Conservation (phyloP, 179 eudicot genomes). For the Vitellaria paradoxa region DNA sequence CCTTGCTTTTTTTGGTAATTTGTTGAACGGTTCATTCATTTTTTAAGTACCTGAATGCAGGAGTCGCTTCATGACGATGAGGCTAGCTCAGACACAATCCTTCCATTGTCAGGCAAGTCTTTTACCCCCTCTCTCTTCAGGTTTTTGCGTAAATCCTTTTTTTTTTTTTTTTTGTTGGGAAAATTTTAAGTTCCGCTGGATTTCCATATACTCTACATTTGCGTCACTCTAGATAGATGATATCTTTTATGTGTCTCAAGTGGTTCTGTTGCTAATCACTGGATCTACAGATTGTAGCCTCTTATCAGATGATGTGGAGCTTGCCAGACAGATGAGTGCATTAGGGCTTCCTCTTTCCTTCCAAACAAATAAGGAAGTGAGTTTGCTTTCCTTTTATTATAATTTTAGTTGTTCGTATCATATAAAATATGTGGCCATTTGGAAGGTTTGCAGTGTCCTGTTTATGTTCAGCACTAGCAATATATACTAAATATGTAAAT, state of each 20-base stretch:
- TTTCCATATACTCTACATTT: not conserved
- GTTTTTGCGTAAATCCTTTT: not conserved
- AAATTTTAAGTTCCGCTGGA: not conserved
- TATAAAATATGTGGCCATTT: not conserved
- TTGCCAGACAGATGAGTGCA: slow-evolving; percentile 48
- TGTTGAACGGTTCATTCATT: not conserved
- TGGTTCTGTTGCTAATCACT: slow-evolving; percentile 12
- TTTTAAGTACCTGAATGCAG: slow-evolving; percentile 17
- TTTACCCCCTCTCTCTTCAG: not conserved
- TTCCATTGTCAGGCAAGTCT: slow-evolving; percentile 20
- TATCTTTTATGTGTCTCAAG: not conserved
- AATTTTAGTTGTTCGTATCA: not conserved
- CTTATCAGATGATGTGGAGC: slow-evolving; percentile 40
- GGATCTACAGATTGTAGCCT: slow-evolving; percentile 25
- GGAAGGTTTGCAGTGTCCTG: not conserved
- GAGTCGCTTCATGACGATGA: slow-evolving; percentile 3
- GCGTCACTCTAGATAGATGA: not conserved
- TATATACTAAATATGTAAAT: not conserved
- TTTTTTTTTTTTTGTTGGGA: not conserved
- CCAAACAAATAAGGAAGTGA: slow-evolving; percentile 65
- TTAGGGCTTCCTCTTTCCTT: slow-evolving; percentile 88
- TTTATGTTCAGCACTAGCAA: not conserved
- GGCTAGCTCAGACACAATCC: not conserved
- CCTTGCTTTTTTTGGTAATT: not conserved
- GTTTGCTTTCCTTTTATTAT: not conserved